phyloP scores from a whole-genome alignment of 805 yeast species.

The Candida maris region DNA sequence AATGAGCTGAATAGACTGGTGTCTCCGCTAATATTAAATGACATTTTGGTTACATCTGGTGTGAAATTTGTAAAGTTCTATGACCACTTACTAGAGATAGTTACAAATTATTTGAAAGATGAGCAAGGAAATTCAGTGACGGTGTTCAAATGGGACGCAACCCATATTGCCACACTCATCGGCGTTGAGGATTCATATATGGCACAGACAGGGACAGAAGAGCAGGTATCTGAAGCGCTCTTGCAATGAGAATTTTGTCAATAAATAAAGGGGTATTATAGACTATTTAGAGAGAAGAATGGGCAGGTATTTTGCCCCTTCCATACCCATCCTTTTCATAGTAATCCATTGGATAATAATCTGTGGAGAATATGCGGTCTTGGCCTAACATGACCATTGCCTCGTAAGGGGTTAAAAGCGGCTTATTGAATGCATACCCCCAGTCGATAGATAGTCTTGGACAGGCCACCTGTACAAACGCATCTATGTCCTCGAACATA shows the following conservation, averaged over 20 bases:
- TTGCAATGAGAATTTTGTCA: too few species aligned
- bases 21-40: slow-evolving; percentile 60
- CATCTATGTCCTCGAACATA: slow-evolving; percentile 90
- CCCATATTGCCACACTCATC: slow-evolving; percentile 64
- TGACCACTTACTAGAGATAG: slow-evolving; percentile 36
- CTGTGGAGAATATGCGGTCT: slow-evolving; percentile 61
- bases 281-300: not conserved
- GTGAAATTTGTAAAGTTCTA: slow-evolving; percentile 47
- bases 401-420: slow-evolving; percentile 91
- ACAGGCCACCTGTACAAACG: slow-evolving; percentile 96
- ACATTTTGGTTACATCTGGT: slow-evolving; percentile 49
- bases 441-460: slow-evolving; percentile 95
- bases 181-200: slow-evolving; percentile 52
- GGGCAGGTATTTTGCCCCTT: slow-evolving; percentile 55
- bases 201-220: slow-evolving; percentile 12
- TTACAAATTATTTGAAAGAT: slow-evolving; percentile 35
- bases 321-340: slow-evolving; percentile 90
- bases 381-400: slow-evolving; percentile 83
- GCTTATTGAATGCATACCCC: slow-evolving; percentile 96
- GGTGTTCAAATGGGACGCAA: slow-evolving; percentile 50
- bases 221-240: too few species aligned
- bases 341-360: slow-evolving; percentile 92
- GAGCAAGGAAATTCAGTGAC: slow-evolving; percentile 20
- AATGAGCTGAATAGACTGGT: slow-evolving; percentile 52
- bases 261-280: slow-evolving; percentile 7